Evolutionary conservation across 208 protist genomes (phyloP).

Genomic region (Leishmania major): DNA sequence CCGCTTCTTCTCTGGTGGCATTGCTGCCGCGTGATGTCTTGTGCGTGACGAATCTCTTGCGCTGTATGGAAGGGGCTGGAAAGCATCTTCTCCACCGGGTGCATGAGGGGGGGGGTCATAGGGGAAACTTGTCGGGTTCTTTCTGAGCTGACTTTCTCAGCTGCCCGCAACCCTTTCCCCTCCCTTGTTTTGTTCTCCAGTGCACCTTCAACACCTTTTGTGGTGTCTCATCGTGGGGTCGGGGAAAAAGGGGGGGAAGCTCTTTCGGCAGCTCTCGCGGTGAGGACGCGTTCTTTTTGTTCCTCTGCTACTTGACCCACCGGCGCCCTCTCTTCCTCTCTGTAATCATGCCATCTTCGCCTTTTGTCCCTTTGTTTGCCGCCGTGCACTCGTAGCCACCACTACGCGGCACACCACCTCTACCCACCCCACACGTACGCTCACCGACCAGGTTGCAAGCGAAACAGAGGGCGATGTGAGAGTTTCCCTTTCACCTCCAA

Average conservation of each 20-base stretch:
- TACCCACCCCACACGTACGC: not conserved
- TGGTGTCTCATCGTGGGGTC: not conserved
- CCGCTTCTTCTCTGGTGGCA: no score
- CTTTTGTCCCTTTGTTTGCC: not conserved
- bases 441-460: not conserved
- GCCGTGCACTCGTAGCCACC: not conserved
- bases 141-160: not conserved
- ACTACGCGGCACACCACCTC: not conserved
- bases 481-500: not conserved
- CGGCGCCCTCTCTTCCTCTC: not conserved
- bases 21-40: not conserved
- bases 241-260: no score
- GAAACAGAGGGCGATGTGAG: not conserved
- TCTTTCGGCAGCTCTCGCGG: not conserved
- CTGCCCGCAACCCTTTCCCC: not conserved
- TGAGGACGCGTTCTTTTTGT: constrained; percentile 1
- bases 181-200: constrained; percentile 14
- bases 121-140: not conserved
- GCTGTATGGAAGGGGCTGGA: not conserved
- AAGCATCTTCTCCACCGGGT: not conserved
- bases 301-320: not conserved
- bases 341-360: not conserved
- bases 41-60: not conserved
- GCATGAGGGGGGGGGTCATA: not conserved
- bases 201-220: not conserved